A percentile compares a stretch with the other conserved stretches of the same genome.
Evolutionary conservation across 768 basidiomycete species (phyloP).

Genomic region (Phanerodontia chrysosporium): DNA sequence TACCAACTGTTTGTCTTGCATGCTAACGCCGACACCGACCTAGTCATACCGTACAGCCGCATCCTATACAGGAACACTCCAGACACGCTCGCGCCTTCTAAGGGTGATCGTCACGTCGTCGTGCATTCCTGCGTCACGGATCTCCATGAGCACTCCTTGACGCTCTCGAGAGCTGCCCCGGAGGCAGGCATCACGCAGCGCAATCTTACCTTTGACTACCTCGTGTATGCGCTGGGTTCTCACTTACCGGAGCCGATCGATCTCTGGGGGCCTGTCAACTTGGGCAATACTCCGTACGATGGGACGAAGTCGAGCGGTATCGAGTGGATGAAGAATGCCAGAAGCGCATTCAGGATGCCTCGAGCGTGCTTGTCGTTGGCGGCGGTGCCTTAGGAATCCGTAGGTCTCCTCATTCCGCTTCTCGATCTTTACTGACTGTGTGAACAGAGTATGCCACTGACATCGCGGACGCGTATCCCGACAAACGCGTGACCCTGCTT

Average conservation of each 20-base stretch:
- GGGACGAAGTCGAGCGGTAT: slow-evolving; percentile 48
- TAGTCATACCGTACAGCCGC: slow-evolving; percentile 48
- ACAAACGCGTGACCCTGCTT: slow-evolving; percentile 51
- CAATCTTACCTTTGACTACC: slow-evolving; percentile 47
- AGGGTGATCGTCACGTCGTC: slow-evolving; percentile 26
- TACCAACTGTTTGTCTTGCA: neutral
- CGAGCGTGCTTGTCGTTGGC: slow-evolving; percentile 59
- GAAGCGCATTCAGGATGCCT: slow-evolving; percentile 39
- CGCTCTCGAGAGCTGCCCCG: slow-evolving; percentile 42
- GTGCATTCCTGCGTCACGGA: slow-evolving; percentile 43
- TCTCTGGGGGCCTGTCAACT: slow-evolving; percentile 36
- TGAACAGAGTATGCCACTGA: slow-evolving; percentile 58
- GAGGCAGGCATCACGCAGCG: slow-evolving; percentile 35
- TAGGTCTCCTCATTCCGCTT: slow-evolving; percentile 28
- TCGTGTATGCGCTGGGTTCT: slow-evolving; percentile 60
- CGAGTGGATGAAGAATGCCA: slow-evolving; percentile 51
- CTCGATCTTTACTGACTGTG: neutral
- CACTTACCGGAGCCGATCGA: slow-evolving; percentile 50
- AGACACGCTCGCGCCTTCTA: neutral
- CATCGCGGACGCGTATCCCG: slow-evolving; percentile 49
- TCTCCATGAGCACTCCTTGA: slow-evolving; percentile 36
- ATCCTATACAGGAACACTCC: slow-evolving; percentile 29
- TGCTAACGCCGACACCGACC: too few species aligned
- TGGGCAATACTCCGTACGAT: neutral
- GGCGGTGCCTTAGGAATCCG: slow-evolving; percentile 73